Base-by-base conservation (phyloP, 1,139 yeast genomes). In the Saccharomyces hybrid region DNA sequence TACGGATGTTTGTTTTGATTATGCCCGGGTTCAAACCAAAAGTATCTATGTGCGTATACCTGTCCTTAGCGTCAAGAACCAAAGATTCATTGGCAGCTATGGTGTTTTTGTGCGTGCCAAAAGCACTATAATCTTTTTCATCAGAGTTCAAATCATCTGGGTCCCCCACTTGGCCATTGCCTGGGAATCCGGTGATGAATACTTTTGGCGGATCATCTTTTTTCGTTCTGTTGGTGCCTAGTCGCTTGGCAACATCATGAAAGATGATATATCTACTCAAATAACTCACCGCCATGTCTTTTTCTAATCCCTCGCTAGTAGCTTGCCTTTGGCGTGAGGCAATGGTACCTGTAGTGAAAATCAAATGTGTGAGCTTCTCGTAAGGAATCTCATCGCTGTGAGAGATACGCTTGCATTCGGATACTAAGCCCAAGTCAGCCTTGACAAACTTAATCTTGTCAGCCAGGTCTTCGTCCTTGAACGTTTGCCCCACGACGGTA, bases 31-130 rank as follows among this genome's bases (percentile, higher is more conserved):
- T 73, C 50, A 73, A 62, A 0, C 76, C 76, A 57, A 58, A 72
- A 42, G 70, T 54, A 47, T 63, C 56, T 16, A 65, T 57, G 9
- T 62, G 50, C 1, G 61, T 55, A 50, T 61, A 65, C 27, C 61
- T 58, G 6, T 54, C 46, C 1, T 59, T 64, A 27, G 62, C 58
- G 52, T 66, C 66, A 26, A 60, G 49, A 1, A 72, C 73, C 31
- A 73, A 56, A 1, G 72, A 64, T 56, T 73, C 76, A 53, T 73
- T 73, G 2, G 74, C 75, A 3, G 75, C 76, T 16, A 73, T 75
- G 0, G 76, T 73, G 51, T 62, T 72, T 71, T 67, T 65, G 55
- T 73, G 76, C 2, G 74, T 66, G 14, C 52, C 54, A 47, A 58
- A 49, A 9, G 62, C 62, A 4, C 62, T 60, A 57, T 73, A 73